These are phyloP conservation scores for Hypoxylon sp. DNA, from an alignment of 2,329 filamentous ascomycete species.

Conservation along the genomic window DNA sequence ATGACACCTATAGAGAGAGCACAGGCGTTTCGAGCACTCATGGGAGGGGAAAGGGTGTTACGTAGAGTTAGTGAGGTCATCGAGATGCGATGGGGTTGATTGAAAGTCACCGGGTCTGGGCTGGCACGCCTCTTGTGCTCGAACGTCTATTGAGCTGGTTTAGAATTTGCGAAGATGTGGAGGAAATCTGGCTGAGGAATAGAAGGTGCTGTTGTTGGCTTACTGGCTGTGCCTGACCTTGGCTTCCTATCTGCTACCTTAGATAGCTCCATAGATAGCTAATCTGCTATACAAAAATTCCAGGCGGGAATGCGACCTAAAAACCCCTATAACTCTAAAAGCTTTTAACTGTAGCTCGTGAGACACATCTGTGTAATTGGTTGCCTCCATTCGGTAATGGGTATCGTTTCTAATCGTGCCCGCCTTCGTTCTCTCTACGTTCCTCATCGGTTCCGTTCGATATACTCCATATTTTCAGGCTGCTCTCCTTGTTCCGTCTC, in stretches of 20 bases:
- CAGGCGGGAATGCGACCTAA: not conserved
- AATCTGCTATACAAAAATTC: not conserved
- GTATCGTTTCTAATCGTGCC: slow-evolving; percentile 35
- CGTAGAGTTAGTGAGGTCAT: slow-evolving; percentile 64
- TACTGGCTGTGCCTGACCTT: not conserved
- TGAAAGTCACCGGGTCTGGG: not conserved
- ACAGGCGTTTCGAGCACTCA: slow-evolving; percentile 61
- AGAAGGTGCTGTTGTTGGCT: slow-evolving; percentile 5
- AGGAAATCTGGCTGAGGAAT: slow-evolving; percentile 3
- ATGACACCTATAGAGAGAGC: slow-evolving; percentile 67
- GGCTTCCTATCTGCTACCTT: slow-evolving; percentile 5
- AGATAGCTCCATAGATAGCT: slow-evolving; percentile 9
- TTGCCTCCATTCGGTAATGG: slow-evolving; percentile 5
- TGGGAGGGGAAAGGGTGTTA: slow-evolving; percentile 69
- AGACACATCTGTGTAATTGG: not conserved
- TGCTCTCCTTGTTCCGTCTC: slow-evolving; percentile 57
- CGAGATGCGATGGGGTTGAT: slow-evolving; percentile 63
- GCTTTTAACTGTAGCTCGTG: no score
- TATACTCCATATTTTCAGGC: slow-evolving; percentile 62
- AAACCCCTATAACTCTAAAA: not conserved
- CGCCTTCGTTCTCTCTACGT: slow-evolving; percentile 2
- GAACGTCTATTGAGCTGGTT: slow-evolving; percentile 1
- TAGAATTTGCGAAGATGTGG: not conserved
- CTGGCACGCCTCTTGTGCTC: slow-evolving; percentile 1
- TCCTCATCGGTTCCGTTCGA: slow-evolving; percentile 24